Evolutionary conservation across 2,329 filamentous ascomycete genomes (phyloP).

Genomic region (Beauveria pseudobassiana): DNA sequence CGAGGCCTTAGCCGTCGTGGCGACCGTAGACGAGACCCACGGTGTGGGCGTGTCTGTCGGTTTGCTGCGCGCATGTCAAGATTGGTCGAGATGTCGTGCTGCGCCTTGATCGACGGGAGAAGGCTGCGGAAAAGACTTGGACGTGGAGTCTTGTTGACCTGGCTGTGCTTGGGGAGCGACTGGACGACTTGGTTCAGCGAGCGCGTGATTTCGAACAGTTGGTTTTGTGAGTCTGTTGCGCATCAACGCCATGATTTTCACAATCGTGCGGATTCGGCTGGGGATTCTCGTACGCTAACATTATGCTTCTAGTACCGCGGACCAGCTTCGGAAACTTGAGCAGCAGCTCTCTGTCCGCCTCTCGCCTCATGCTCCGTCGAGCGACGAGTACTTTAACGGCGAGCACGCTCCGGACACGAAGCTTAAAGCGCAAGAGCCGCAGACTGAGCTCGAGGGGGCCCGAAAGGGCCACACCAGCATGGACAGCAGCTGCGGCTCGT

Average conservation of each 20-base stretch:
- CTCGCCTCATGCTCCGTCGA: neutral
- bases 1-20: neutral
- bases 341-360: neutral
- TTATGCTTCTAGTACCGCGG: neutral
- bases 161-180: neutral
- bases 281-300: neutral
- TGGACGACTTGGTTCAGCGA: neutral
- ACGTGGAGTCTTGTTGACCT: neutral
- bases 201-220: neutral
- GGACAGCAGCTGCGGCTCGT: conserved; percentile 6
- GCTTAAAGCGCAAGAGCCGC: neutral
- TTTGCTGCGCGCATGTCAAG: conserved; percentile 16
- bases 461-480: neutral
- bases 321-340: neutral
- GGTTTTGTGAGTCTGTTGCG: neutral
- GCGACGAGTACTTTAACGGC: conserved; percentile 2
- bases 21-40: neutral
- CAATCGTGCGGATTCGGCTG: neutral
- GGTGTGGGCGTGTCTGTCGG: neutral
- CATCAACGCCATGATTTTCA: neutral
- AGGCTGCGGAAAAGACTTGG: neutral
- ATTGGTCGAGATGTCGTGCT: conserved; percentile 20
- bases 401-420: neutral
- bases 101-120: conserved; percentile 13
- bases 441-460: neutral